A percentile compares a stretch with the other conserved stretches of the same genome.
These are phyloP conservation scores for Arthrinium phaeospermum DNA, from an alignment of 2,329 filamentous ascomycete genomes.

Conservation along the genomic window DNA sequence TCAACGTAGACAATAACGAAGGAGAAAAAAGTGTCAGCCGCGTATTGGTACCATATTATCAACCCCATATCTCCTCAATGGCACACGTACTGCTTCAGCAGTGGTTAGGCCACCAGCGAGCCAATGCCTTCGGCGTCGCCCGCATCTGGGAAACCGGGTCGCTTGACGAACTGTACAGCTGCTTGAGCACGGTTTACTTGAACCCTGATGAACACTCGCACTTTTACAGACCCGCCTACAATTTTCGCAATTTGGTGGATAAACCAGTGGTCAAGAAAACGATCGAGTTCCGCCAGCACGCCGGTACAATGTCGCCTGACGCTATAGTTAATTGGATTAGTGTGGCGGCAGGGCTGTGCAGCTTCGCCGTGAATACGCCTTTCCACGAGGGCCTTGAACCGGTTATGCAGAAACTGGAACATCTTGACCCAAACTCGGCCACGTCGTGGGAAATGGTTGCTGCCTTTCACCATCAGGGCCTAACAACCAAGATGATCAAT, in stretches of 20 bases:
- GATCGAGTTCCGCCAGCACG: constrained; percentile 20
- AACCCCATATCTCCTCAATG: rapidly evolving
- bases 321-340: constrained; percentile 21
- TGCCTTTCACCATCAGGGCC: no score
- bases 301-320: constrained; percentile 16
- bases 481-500: neutral
- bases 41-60: neutral
- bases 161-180: neutral
- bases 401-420: constrained; percentile 11
- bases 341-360: constrained; percentile 3
- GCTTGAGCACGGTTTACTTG: neutral
- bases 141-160: constrained; percentile 12
- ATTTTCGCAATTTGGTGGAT: constrained; percentile 14
- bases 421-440: constrained; percentile 14
- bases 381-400: neutral
- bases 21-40: neutral
- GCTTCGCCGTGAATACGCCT: constrained; percentile 17
- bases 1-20: neutral
- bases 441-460: neutral
- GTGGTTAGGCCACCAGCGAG: constrained; percentile 18
- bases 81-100: constrained; percentile 9
- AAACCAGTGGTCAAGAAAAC: constrained; percentile 5
- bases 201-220: neutral
- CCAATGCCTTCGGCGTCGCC: constrained; percentile 10
- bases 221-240: constrained; percentile 15